Conservation (phyloP, 2,329 filamentous ascomycete genomes). For the Fusarium humuli region DNA sequence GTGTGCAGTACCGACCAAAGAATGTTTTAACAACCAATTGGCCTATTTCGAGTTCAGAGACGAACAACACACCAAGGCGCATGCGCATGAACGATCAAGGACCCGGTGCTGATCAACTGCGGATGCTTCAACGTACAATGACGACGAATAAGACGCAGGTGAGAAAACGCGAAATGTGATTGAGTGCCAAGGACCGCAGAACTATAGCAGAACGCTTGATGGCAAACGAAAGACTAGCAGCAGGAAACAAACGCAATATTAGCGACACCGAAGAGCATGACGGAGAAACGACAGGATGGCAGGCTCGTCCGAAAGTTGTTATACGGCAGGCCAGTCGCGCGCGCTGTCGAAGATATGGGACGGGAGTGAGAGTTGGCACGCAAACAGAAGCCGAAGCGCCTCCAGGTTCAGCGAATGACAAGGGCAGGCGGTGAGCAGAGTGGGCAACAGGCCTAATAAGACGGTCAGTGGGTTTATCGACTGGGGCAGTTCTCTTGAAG, state of each 20-base stretch:
- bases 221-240: constrained; percentile 46
- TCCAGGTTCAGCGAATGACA: constrained; percentile 40
- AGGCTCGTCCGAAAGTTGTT: constrained; percentile 41
- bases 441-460: constrained; percentile 36
- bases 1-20: constrained; percentile 30
- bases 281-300: constrained; percentile 38
- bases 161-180: constrained; percentile 29
- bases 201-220: constrained; percentile 33
- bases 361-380: constrained; percentile 35
- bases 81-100: constrained; percentile 40
- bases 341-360: constrained; percentile 36
- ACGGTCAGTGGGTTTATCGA: constrained; percentile 37
- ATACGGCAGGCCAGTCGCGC: constrained; percentile 44
- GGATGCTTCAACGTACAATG: constrained; percentile 36
- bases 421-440: constrained; percentile 46
- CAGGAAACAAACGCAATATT: constrained; percentile 38
- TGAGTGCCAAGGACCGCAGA: constrained; percentile 34
- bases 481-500: constrained; percentile 24
- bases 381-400: constrained; percentile 27
- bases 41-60: constrained; percentile 35
- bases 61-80: constrained; percentile 28
- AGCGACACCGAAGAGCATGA: constrained; percentile 44
- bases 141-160: constrained; percentile 30
- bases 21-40: constrained; percentile 42
- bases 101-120: constrained; percentile 26